A percentile compares a stretch with the other conserved stretches of the same genome.
Evolutionary conservation across 768 basidiomycete genomes (phyloP).

Genomic region (Harrya chromipes): DNA sequence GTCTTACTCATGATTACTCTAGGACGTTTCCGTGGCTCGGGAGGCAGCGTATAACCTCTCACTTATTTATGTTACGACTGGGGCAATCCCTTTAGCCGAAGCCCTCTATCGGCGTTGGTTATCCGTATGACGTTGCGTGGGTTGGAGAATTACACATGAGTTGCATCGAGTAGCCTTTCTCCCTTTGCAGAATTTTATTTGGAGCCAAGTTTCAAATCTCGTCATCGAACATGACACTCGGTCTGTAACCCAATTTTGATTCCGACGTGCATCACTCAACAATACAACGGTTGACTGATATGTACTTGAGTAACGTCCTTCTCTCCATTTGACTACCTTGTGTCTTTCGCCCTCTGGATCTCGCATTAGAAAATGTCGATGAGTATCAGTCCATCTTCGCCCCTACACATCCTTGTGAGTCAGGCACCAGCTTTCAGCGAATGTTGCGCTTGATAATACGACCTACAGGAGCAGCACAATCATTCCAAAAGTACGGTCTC

Average conservation of each 20-base stretch:
- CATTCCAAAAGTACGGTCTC: constrained; percentile 12
- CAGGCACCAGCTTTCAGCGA: no score
- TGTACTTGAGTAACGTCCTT: not conserved
- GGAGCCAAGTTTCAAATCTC: not conserved
- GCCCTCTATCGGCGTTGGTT: constrained; percentile 76
- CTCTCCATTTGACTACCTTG: not conserved
- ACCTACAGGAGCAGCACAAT: constrained; percentile 4
- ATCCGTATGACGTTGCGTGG: constrained; percentile 48
- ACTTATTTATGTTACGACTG: constrained; percentile 76
- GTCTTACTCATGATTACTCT: constrained; percentile 12
- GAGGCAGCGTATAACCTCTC: constrained; percentile 91
- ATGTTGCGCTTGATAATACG: not conserved
- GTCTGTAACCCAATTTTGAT: constrained; percentile 10
- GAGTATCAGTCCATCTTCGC: constrained; percentile 8
- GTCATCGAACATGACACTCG: constrained; percentile 3
- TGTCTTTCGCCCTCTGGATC: not conserved
- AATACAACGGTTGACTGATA: not conserved
- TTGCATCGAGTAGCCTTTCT: constrained; percentile 1
- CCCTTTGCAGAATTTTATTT: constrained; percentile 5
- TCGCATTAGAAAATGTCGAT: constrained; percentile 6
- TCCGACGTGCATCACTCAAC: constrained; percentile 1
- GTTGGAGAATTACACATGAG: not conserved
- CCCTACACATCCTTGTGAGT: constrained; percentile 14
- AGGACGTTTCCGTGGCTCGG: constrained; percentile 54
- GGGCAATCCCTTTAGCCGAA: constrained; percentile 68